A percentile compares a stretch with the other conserved stretches of the same genome.
phyloP scores from a whole-genome alignment of 2,329 filamentous ascomycete species.

The Nemania sp. region DNA sequence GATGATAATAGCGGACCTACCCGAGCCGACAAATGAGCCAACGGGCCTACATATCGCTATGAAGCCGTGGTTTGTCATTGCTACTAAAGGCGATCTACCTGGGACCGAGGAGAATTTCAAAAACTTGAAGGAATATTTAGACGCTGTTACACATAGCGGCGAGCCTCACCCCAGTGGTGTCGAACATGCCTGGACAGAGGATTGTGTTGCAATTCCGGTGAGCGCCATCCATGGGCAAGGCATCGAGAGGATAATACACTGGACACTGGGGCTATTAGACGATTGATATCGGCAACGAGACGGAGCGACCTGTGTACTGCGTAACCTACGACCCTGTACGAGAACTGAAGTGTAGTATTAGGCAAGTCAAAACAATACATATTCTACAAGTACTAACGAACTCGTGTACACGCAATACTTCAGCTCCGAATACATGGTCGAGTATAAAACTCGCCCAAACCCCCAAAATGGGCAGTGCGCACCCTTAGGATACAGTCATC shows the following conservation, averaged over 20 bases:
- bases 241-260: conserved; percentile 78
- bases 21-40: conserved; percentile 31
- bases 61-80: conserved; percentile 97
- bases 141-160: conserved; percentile 70
- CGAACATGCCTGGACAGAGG: conserved; percentile 66
- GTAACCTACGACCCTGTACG: neutral
- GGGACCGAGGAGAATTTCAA: conserved; percentile 83
- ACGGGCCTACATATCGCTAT: conserved; percentile 79
- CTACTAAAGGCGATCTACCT: conserved; percentile 89
- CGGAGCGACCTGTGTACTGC: conserved; percentile 2
- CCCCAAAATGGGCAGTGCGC: conserved; percentile 4
- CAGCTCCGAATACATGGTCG: neutral
- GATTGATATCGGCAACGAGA: conserved; percentile 45
- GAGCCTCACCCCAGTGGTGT: conserved; percentile 79
- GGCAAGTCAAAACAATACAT: neutral
- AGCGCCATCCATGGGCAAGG: conserved; percentile 91
- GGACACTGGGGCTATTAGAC: conserved; percentile 76
- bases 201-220: conserved; percentile 81
- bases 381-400: neutral
- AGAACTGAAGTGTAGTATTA: conserved; percentile 13
- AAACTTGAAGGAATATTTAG: conserved; percentile 76
- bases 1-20: conserved; percentile 50
- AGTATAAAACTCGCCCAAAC: neutral
- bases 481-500: neutral
- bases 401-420: neutral